Evolutionary conservation across 805 yeast genomes (phyloP).

Genomic region (Metschnikowia picachoensis): DNA sequence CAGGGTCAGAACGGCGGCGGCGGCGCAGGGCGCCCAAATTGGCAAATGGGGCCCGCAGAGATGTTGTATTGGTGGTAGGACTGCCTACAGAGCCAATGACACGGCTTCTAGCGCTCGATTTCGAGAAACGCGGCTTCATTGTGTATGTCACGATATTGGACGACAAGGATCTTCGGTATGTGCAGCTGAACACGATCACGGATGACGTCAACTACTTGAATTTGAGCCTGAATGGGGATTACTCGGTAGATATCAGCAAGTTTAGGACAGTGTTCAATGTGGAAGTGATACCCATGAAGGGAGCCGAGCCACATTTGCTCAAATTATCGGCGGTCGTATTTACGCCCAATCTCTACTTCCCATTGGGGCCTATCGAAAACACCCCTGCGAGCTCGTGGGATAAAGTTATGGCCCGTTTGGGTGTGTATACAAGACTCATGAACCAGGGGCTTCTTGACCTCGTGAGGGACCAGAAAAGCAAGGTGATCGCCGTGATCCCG

Average conservation of each 20-base stretch:
- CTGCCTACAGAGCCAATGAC: constrained; percentile 74
- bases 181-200: constrained; percentile 54
- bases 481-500: constrained; percentile 52
- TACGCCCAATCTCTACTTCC: constrained; percentile 66
- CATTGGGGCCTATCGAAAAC: constrained; percentile 63
- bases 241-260: constrained; percentile 46
- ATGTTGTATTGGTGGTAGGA: constrained; percentile 72
- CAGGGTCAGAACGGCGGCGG: constrained; percentile 10
- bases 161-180: constrained; percentile 51
- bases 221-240: constrained; percentile 43
- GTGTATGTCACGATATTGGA: constrained; percentile 72
- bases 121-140: constrained; percentile 76
- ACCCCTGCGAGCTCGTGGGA: constrained; percentile 52
- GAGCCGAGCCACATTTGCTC: constrained; percentile 53
- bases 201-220: constrained; percentile 67
- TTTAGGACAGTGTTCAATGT: constrained; percentile 47
- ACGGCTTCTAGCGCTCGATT: constrained; percentile 64
- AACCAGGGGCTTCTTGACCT: constrained; percentile 53
- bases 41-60: constrained; percentile 67
- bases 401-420: constrained; percentile 41
- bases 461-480: constrained; percentile 44
- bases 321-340: constrained; percentile 62
- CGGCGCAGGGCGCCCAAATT: constrained; percentile 57
- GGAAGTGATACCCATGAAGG: constrained; percentile 57
- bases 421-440: constrained; percentile 48